Base-by-base conservation (phyloP, 2,329 filamentous ascomycete species). In the Fusarium incarnatum region DNA sequence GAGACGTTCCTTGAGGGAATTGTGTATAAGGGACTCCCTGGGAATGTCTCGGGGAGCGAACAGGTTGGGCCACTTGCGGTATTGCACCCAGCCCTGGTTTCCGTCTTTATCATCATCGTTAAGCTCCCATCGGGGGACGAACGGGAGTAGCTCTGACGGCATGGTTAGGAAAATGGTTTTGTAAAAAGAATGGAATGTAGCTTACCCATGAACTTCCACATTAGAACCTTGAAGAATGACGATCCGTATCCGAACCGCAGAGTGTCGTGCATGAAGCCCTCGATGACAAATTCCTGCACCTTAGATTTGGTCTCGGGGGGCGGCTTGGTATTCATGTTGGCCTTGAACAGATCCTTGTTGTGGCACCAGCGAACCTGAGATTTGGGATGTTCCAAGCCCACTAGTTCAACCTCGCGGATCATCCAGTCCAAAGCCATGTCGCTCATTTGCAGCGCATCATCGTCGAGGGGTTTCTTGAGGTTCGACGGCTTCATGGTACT, bases 341-440 rank as follows among this genome's bases (percentile, higher is more conserved):
- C 50, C 58, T 78, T 78, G 72, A 82, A 82, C 3, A 6, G 9
- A 4, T 46, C 15, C 8, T 4, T 6, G 71, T 66, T 78, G 18
- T 76, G 56, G 6, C 73, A 75, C 79, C 80, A 83, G 45, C 79
- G 75, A n/a, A 82, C 72, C 0, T 73, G 73, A 2, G 76, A 25
- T 2, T 18, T 44, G 16, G 0, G 73, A 52, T 82, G 75, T 13
- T 58, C 45, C 5, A 74, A 23, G 7, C 79, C 80, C 0, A 83
- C 77, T 2, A 79, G 73, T 65, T 81, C 78, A 10, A 85, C 75
- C 65, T 86, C 84, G 3, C 81, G 79, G 23, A 86, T 82, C 85
- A 87, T 87, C 85, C 85, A 86, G 5, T 81, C 81, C 3, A 87
- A 76, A 3, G 85, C 80, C 25, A 86, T 80, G 62, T 86, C 84